Base-by-base conservation (phyloP, 306 rosid genomes). In the Quercus suber region DNA sequence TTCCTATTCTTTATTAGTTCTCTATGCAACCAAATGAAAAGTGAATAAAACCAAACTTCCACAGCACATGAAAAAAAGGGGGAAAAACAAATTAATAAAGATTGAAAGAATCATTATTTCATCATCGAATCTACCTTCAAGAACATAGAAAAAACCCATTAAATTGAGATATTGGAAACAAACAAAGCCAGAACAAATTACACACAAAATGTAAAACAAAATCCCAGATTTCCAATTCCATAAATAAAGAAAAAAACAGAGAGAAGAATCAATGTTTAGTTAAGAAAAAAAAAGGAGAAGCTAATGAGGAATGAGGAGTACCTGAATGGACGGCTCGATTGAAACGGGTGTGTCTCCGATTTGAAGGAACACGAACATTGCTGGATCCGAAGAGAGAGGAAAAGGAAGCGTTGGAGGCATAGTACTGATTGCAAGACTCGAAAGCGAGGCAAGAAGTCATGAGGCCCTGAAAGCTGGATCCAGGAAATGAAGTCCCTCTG, bases 391-490 rank as follows among this genome's bases (percentile, higher is more conserved):
- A 94, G 45, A 84, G 85, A 2, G 75, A 86, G 45, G 88, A 84
- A 76, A 87, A 82, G 23, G 85, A 86, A 7, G 81, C 87, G 6
- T 33, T 76, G 10, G 88, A 86, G 82, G 71, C 79, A 72, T 55
- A 83, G 86, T 83, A 90, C 43, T 87, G 84, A 82, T 87, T 83
- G 76, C 95, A 90, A 14, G 97, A 93, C 79, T 89, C 88, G 23
- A 90, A 90, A 45, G 90, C 84, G 25, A 85, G 81, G 59, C 87
- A 86, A 7, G 97, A 87, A 82, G 74, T 87, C 86, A 90, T 81
- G 25, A 91, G 77, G 45, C 90, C 88, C 56, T 92, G 98, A 83
- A 93, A 88, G 83, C 87, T 90, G 91, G 93, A 91, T 89, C 95
- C 91, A 86, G 3, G 90, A 86, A 78, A 88, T 59, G 80, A 74